Conservation (phyloP, 108 stramenopile species). For the Seminavis robusta region DNA sequence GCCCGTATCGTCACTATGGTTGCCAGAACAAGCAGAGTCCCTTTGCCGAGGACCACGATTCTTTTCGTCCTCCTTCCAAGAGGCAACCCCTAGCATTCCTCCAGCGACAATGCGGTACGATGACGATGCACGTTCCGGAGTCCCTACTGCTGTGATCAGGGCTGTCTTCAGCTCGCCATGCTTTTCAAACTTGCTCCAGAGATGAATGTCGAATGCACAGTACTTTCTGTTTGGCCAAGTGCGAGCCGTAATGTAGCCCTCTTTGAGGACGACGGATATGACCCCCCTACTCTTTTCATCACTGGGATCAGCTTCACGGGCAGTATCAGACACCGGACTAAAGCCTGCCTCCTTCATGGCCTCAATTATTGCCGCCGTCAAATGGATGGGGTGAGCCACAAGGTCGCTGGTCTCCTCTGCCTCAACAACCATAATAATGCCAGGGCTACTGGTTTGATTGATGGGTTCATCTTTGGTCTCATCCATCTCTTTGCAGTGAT, state of each 20-base stretch:
- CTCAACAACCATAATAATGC: constrained; percentile 70
- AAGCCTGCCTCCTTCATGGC: constrained; percentile 36
- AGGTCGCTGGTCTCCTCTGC: constrained; percentile 37
- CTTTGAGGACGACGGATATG: constrained; percentile 39
- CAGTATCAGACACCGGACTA: constrained; percentile 18
- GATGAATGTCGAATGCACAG: constrained; percentile 53
- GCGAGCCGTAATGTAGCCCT: constrained; percentile 62
- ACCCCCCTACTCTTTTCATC: constrained; percentile 27
- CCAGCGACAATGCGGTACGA: constrained; percentile 72
- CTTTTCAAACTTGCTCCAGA: constrained; percentile 45
- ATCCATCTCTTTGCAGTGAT: constrained; percentile 11
- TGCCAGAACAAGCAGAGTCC: constrained; percentile 4
- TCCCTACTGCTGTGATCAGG: constrained; percentile 34
- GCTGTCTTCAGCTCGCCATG: constrained; percentile 21
- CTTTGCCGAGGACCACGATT: constrained; percentile 61
- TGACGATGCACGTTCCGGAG: constrained; percentile 19
- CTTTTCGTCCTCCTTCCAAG: constrained; percentile 68
- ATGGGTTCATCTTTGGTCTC: constrained; percentile 21
- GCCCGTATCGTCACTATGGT: not conserved
- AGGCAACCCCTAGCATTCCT: constrained; percentile 73
- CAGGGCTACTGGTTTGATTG: constrained; percentile 52
- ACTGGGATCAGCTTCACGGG: constrained; percentile 34
- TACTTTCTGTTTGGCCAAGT: constrained; percentile 55
- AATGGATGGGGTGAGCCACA: constrained; percentile 5
- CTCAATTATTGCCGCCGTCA: constrained; percentile 12